Conservation (phyloP, 2,329 filamentous ascomycete genomes). For the Alternaria hordeiaustralica region DNA sequence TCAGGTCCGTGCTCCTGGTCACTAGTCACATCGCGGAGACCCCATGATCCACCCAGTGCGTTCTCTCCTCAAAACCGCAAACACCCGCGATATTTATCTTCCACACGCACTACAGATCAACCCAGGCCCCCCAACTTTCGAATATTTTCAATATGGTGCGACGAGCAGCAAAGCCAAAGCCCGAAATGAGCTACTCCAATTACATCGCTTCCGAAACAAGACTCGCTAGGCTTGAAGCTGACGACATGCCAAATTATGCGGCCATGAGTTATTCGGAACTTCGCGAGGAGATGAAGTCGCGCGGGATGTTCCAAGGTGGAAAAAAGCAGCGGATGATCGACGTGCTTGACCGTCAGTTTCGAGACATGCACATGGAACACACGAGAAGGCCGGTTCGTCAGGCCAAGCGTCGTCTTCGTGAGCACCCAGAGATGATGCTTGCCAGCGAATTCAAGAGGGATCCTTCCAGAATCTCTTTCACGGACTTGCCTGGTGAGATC, state of each 20-base stretch:
- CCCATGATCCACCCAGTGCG: neutral
- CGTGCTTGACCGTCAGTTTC: neutral
- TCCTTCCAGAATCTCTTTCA: neutral
- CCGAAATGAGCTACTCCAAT: neutral
- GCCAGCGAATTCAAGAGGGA: neutral
- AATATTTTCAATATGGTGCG: neutral
- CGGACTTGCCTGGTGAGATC: neutral
- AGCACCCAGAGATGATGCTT: neutral
- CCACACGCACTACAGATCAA: neutral
- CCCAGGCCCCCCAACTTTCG: neutral
- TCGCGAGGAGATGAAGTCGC: neutral
- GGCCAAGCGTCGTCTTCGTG: neutral
- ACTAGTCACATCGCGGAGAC: neutral
- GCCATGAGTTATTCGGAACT: neutral
- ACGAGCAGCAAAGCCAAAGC: neutral
- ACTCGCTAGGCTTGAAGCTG: neutral
- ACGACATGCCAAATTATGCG: neutral
- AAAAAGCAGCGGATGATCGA: neutral
- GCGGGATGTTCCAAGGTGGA: neutral
- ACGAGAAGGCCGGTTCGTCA: accelerated
- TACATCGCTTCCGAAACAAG: neutral
- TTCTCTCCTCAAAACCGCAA: neutral
- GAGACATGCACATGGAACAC: neutral
- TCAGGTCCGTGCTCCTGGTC: neutral
- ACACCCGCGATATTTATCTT: neutral